Evolutionary conservation across 2,329 filamentous ascomycete genomes (phyloP).

Genomic region (Colletotrichum liaoningense): DNA sequence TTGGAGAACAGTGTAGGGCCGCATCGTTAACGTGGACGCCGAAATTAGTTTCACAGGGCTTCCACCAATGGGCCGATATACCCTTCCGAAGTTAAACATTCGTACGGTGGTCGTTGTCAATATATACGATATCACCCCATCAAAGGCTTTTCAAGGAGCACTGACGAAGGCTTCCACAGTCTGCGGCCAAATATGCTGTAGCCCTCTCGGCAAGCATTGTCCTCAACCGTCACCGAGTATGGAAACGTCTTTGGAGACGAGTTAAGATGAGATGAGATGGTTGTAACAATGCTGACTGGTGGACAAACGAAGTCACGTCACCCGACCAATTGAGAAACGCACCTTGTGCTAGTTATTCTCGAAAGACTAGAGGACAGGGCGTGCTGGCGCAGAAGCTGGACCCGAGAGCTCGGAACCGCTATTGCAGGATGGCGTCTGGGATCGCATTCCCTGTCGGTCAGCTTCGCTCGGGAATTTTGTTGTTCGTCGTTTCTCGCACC

Average conservation of each 20-base stretch:
- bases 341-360: neutral
- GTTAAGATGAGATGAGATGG: neutral
- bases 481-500: slow-evolving; percentile 5
- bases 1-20: neutral
- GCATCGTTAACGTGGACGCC: neutral
- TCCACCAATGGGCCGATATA: neutral
- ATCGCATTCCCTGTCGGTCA: slow-evolving; percentile 16
- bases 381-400: slow-evolving; percentile 9
- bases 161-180: neutral
- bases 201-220: neutral
- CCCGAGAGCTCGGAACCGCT: slow-evolving; percentile 28
- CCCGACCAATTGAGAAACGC: neutral
- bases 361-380: neutral
- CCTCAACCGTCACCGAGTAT: neutral
- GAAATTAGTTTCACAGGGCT: neutral
- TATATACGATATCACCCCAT: neutral
- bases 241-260: neutral
- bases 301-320: neutral
- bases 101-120: neutral
- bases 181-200: neutral
- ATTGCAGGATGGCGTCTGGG: slow-evolving; percentile 17
- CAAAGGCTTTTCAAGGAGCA: neutral
- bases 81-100: neutral
- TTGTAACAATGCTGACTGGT: neutral
- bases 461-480: slow-evolving; percentile 27